Evolutionary conservation across 2,329 filamentous ascomycete genomes (phyloP).

Genomic region (Aotearoamyces nothofagi): DNA sequence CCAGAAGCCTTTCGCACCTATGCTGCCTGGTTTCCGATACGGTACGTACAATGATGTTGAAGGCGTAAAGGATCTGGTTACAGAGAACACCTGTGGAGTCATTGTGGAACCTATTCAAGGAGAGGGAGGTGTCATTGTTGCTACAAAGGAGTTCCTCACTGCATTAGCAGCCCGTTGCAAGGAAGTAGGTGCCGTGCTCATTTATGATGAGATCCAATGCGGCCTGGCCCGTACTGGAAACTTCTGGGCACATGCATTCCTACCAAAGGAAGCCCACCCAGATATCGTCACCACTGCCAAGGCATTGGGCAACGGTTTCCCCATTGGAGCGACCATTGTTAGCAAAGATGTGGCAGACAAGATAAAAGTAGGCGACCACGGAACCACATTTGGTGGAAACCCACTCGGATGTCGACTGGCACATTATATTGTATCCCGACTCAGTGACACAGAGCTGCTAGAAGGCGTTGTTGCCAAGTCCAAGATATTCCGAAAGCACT

Average conservation of each 20-base stretch:
- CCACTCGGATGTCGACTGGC: conserved; percentile 57
- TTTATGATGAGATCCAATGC: conserved; percentile 97
- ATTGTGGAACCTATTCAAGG: conserved; percentile 96
- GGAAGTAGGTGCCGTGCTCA: conserved; percentile 74
- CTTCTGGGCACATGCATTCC: conserved; percentile 73
- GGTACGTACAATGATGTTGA: conserved; percentile 73
- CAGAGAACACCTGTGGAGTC: conserved; percentile 77
- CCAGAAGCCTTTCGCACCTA: conserved; percentile 84
- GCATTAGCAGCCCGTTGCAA: conserved; percentile 75
- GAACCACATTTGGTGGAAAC: conserved; percentile 63
- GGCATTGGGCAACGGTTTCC: conserved; percentile 91
- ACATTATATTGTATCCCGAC: conserved; percentile 67
- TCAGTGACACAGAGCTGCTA: conserved; percentile 59
- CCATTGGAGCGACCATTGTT: conserved; percentile 68
- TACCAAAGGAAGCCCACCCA: conserved; percentile 71
- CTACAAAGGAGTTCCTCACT: conserved; percentile 66
- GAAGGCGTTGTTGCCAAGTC: conserved; percentile 54
- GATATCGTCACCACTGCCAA: conserved; percentile 92
- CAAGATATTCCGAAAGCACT: conserved; percentile 39
- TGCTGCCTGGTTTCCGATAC: conserved; percentile 86
- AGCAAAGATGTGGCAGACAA: conserved; percentile 48
- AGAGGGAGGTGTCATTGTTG: conserved; percentile 82
- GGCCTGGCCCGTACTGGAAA: conserved; percentile 75
- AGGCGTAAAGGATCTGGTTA: conserved; percentile 59
- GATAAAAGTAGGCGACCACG: conserved; percentile 51